Percentiles rank a stretch among this genome's conserved stretches.
Conservation (phyloP, 2,329 filamentous ascomycete species). For the Rachicladosporium sp. region DNA sequence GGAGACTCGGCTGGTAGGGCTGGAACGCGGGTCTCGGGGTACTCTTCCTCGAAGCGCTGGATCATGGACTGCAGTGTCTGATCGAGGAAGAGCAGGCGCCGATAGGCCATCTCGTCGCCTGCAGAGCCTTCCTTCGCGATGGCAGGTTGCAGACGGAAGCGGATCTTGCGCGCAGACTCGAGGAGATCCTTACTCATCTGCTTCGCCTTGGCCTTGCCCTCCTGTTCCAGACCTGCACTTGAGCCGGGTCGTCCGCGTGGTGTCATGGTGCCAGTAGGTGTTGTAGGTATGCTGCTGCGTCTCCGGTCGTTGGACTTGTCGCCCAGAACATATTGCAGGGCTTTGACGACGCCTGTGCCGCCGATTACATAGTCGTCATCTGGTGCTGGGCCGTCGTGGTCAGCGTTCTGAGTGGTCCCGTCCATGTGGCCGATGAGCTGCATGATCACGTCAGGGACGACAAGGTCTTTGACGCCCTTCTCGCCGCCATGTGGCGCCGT, state of each 20-base stretch:
- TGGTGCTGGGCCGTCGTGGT: conserved; percentile 57
- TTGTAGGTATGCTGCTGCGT: conserved; percentile 24
- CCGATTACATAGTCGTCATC: conserved; percentile 95
- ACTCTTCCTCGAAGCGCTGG: conserved; percentile 90
- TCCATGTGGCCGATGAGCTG: conserved; percentile 69
- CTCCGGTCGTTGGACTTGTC: conserved; percentile 51
- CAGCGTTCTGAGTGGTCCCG: conserved; percentile 37
- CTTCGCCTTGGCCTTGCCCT: conserved; percentile 54
- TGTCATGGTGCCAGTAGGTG: conserved; percentile 33
- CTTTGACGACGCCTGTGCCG: conserved; percentile 89
- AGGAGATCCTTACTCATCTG: conserved; percentile 89
- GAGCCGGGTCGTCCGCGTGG: conserved; percentile 18
- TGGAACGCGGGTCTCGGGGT: conserved; percentile 65
- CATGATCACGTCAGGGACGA: conserved; percentile 71
- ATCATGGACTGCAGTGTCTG: conserved; percentile 84
- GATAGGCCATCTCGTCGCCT: conserved; percentile 63
- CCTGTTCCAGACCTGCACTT: conserved; percentile 16
- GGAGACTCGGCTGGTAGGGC: not conserved
- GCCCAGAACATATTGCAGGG: conserved; percentile 76
- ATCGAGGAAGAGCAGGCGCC: conserved; percentile 76
- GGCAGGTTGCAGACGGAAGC: conserved; percentile 68
- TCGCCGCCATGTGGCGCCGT: conserved; percentile 30
- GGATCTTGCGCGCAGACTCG: conserved; percentile 77
- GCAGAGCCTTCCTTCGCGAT: conserved; percentile 60
- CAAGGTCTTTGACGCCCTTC: conserved; percentile 43